phyloP scores from a whole-genome alignment of 1,284 basidiomycete species.

The Schizopora paradoxa region DNA sequence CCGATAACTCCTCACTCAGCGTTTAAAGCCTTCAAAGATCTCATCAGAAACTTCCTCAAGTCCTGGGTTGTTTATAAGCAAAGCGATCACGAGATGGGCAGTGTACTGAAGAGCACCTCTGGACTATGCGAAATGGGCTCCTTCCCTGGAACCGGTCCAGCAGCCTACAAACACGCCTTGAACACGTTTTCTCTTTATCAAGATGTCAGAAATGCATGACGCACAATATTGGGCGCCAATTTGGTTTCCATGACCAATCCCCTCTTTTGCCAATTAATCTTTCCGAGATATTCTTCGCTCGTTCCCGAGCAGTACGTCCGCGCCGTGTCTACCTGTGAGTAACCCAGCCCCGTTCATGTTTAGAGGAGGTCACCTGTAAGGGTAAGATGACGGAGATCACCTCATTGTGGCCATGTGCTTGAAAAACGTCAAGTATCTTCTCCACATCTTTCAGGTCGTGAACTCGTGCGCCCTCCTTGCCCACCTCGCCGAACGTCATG shows the following conservation, averaged over 20 bases:
- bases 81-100: background rate
- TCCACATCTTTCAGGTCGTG: constrained; percentile 45
- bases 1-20: constrained; percentile 33
- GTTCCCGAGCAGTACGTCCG: constrained; percentile 46
- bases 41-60: constrained; percentile 38
- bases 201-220: background rate
- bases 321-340: constrained; percentile 46
- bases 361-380: background rate
- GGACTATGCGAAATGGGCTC: background rate
- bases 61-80: constrained; percentile 21
- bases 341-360: background rate
- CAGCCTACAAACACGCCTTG: background rate
- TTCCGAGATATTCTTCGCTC: constrained; percentile 40
- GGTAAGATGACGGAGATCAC: constrained; percentile 20
- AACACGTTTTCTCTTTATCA: background rate
- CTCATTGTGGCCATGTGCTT: constrained; percentile 50
- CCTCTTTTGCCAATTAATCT: constrained; percentile 19
- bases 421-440: constrained; percentile 51
- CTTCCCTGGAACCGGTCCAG: background rate
- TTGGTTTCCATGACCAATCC: constrained; percentile 24
- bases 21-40: constrained; percentile 40
- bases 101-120: background rate
- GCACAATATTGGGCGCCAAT: constrained; percentile 14
- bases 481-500: constrained; percentile 36
- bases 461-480: constrained; percentile 43